Conservation (phyloP, 305 asterid species). For the Fraxinus velutina region DNA sequence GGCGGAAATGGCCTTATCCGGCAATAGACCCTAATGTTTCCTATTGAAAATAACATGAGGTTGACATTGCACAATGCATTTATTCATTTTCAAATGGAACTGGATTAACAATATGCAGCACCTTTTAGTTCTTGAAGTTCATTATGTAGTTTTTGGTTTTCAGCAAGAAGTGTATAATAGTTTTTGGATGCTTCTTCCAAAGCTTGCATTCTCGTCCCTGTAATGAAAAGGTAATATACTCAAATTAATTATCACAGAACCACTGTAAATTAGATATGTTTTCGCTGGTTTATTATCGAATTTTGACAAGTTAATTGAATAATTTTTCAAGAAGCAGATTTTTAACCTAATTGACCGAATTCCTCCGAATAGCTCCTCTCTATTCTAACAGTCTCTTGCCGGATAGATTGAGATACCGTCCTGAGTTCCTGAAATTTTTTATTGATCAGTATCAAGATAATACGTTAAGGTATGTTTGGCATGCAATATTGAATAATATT, state of each 20-base stretch:
- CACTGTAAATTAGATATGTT: neutral
- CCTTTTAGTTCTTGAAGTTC: conserved; percentile 94
- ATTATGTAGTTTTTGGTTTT: conserved; percentile 78
- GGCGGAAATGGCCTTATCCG: conserved; percentile 79
- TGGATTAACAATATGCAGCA: conserved; percentile 22
- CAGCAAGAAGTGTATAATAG: conserved; percentile 61
- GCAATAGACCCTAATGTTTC: conserved; percentile 90
- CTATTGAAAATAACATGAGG: conserved; percentile 40
- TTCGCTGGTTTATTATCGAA: neutral
- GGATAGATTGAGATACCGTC: conserved; percentile 66
- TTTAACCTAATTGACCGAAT: conserved; percentile 52
- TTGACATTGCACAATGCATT: neutral
- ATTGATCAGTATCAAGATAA: conserved; percentile 7
- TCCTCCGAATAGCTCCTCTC: conserved; percentile 61
- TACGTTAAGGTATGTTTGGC: neutral
- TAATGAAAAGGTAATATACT: conserved; percentile 3
- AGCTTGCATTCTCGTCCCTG: conserved; percentile 53
- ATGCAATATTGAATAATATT: neutral
- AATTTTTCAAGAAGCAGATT: neutral
- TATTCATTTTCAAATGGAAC: conserved; percentile 13
- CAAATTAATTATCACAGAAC: neutral
- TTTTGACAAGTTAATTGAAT: neutral
- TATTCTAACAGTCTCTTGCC: conserved; percentile 62
- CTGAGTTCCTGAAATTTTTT: conserved; percentile 57
- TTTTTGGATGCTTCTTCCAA: conserved; percentile 62